phyloP scores from a whole-genome alignment of 2,329 filamentous ascomycete genomes.

The Paraphoma chrysanthemicola region DNA sequence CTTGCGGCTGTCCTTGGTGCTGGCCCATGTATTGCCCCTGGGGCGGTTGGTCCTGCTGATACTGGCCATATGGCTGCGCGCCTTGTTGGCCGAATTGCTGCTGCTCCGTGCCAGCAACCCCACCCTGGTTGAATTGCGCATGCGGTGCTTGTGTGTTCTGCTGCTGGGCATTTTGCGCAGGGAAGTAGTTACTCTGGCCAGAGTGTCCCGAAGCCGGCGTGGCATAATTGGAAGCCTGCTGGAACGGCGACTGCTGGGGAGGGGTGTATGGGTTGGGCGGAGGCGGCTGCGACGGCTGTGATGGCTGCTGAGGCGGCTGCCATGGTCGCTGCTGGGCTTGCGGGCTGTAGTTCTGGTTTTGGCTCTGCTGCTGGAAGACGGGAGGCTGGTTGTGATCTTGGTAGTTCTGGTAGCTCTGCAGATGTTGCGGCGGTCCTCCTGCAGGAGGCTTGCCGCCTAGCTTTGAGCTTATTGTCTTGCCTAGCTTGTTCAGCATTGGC shows the following conservation, averaged over 20 bases:
- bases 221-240: constrained; percentile 26
- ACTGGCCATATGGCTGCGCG: constrained; percentile 9
- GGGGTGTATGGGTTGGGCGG: constrained; percentile 21
- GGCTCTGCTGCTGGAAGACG: constrained; percentile 14
- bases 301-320: background rate
- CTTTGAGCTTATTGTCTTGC: constrained; percentile 46
- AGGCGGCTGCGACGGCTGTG: constrained; percentile 15
- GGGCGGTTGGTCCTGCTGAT: background rate
- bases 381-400: constrained; percentile 32
- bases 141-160: constrained; percentile 12
- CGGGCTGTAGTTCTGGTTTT: constrained; percentile 6
- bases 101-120: background rate
- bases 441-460: constrained; percentile 33
- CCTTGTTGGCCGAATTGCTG: constrained; percentile 21
- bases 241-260: constrained; percentile 35
- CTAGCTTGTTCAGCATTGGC: constrained; percentile 45
- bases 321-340: constrained; percentile 20
- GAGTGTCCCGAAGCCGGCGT: constrained; percentile 27
- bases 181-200: constrained; percentile 37
- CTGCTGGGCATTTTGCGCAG: constrained; percentile 23
- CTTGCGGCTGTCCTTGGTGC: constrained; percentile 3
- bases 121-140: constrained; percentile 3
- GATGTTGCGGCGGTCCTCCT: constrained; percentile 32
- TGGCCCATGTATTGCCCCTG: constrained; percentile 11
- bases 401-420: constrained; percentile 41